Conservation (phyloP, 2,329 filamentous ascomycete species). For the Scortechinia acanthostroma region DNA sequence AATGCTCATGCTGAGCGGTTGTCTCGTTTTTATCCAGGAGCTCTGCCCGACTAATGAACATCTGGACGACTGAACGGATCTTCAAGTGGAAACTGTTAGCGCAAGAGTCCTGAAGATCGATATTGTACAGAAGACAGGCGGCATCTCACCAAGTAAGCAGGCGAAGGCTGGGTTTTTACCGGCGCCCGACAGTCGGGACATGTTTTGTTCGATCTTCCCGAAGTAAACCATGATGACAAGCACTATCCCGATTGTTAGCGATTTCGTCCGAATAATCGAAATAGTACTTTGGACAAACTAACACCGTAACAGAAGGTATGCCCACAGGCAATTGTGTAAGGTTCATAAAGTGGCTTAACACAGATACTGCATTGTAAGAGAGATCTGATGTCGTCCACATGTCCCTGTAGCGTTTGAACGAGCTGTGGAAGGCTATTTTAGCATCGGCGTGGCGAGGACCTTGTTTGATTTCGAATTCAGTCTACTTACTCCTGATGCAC, state of each 20-base stretch:
- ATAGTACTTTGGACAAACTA: too few species aligned
- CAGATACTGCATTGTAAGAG: not conserved
- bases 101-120: not conserved
- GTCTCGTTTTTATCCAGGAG: not conserved
- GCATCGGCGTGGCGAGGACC: too few species aligned
- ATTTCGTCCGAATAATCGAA: too few species aligned
- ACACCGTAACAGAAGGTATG: constrained; percentile 1
- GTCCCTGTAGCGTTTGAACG: not conserved
- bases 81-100: not conserved
- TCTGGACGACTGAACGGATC: not conserved
- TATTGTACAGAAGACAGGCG: not conserved
- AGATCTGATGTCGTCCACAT: not conserved
- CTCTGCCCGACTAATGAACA: not conserved
- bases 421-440: not conserved
- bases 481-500: too few species aligned
- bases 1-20: not conserved
- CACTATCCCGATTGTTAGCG: too few species aligned
- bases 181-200: constrained; percentile 1
- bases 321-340: not conserved
- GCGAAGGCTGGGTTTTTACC: not conserved
- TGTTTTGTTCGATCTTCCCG: constrained; percentile 1
- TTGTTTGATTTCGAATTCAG: too few species aligned
- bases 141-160: not conserved
- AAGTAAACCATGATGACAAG: not conserved
- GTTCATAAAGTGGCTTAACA: not conserved